phyloP scores from a whole-genome alignment of 495 filamentous ascomycete species.

The Hypoxylon trugodes region DNA sequence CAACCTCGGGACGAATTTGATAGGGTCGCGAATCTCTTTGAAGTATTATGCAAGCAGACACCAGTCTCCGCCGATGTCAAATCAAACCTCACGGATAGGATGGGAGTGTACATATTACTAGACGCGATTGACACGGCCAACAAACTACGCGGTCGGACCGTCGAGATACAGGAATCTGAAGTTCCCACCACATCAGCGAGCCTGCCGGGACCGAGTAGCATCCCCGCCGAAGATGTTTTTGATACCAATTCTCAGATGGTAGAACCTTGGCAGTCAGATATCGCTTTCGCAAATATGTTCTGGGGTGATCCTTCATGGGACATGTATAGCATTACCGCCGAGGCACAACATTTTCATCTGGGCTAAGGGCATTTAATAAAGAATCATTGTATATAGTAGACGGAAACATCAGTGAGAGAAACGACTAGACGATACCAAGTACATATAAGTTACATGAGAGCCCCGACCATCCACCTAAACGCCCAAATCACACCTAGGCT shows the following conservation, averaged over 20 bases:
- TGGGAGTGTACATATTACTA: conserved; percentile 37
- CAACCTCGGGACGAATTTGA: conserved; percentile 34
- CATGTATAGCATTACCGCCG: conserved; percentile 20
- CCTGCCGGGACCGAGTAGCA: background rate
- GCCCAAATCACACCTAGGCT: background rate
- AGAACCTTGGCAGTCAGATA: conserved; percentile 34
- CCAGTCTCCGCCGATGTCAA: conserved; percentile 18
- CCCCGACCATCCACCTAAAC: background rate
- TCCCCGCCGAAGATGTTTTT: conserved; percentile 11
- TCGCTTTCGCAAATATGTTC: conserved; percentile 35
- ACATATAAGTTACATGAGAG: conserved; percentile 13
- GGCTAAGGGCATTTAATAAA: conserved; percentile 11
- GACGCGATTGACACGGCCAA: conserved; percentile 29
- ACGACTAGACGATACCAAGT: background rate
- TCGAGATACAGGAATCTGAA: conserved; percentile 15
- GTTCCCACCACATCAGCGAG: conserved; percentile 4
- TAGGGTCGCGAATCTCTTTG: conserved; percentile 32
- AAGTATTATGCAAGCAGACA: conserved; percentile 37
- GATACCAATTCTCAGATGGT: conserved; percentile 5
- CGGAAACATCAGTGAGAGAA: background rate
- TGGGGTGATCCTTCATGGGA: conserved; percentile 38
- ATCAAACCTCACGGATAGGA: conserved; percentile 14
- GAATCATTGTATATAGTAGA: conserved; percentile 9
- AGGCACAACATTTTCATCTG: conserved; percentile 13
- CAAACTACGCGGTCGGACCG: conserved; percentile 24